Base-by-base conservation (phyloP, 148 eudicot species). In the Amaranthus hypochondriacus region DNA sequence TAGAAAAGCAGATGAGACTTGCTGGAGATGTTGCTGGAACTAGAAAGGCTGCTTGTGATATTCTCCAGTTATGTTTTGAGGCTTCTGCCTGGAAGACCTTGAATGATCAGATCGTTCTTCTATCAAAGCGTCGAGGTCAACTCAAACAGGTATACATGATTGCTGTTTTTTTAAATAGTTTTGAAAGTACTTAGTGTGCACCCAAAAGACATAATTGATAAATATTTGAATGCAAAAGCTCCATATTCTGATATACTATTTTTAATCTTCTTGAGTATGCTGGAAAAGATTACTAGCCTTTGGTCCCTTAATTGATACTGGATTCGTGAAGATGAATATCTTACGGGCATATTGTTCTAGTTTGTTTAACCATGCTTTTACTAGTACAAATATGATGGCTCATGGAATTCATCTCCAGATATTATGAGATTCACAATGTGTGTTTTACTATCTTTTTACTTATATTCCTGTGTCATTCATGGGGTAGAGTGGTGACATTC, bases 81-180 rank as follows among this genome's bases (percentile, higher is more conserved):
- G 90, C 91, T 61, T 79, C 81, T 21, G 89, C 90, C 11, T 94
- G 98, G 98, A 91, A 86, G 75, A 91, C 86, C 4, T 86, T 93
- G 77, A 90, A 87, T 80, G 98, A 93, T 65, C 98, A 94, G 84
- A 94, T 94, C 81, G 74, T 86, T 62, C 82, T 94, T 50, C 61
- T 94, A 61, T 89, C 98, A 12, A 91, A 94, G 83, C 97, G 98
- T 43, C 91, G 98, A 7, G 98, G 98, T 39, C 98, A 94, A 77
- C 84, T 87, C 73, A 91, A 91, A 71, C 96, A 94, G 98, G 97
- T 91, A 51, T 11, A 4, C 10, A 47, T 46, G 21, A 54, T 9
- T 70, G 62, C 13, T 52, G 13, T n/a, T 46, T 6, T 56, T 49
- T 64, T 3, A 46, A 18, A 15, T 54, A 6, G 9, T 4, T 42